A percentile compares a stretch with the other conserved stretches of the same genome.
Evolutionary conservation across 2,329 filamentous ascomycete genomes (phyloP).

Genomic region (Pseudofabraea citricarpa): DNA sequence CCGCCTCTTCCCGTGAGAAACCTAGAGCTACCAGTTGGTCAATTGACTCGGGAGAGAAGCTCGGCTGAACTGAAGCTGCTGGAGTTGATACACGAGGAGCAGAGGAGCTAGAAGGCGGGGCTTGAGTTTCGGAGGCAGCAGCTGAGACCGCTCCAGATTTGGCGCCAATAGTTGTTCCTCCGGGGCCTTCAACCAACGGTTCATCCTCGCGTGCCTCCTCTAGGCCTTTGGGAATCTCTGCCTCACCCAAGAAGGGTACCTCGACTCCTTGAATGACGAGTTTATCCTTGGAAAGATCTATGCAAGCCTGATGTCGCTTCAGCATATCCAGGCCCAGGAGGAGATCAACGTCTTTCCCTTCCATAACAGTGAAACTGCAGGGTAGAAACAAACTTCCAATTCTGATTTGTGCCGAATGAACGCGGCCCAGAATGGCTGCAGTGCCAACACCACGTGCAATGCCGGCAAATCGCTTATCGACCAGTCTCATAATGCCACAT

Average conservation of each 20-base stretch:
- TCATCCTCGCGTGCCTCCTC: slow-evolving; percentile 72
- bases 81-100: slow-evolving; percentile 17
- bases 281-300: slow-evolving; percentile 80
- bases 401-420: slow-evolving; percentile 92
- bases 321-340: slow-evolving; percentile 94
- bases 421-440: slow-evolving; percentile 87
- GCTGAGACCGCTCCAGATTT: slow-evolving; percentile 71
- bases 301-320: slow-evolving; percentile 88
- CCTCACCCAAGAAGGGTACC: slow-evolving; percentile 85
- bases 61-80: slow-evolving; percentile 20
- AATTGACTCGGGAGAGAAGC: slow-evolving; percentile 56
- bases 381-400: slow-evolving; percentile 83
- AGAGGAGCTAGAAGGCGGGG: slow-evolving; percentile 10
- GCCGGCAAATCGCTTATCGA: slow-evolving; percentile 87
- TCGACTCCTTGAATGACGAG: slow-evolving; percentile 85
- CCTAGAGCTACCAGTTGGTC: slow-evolving; percentile 74
- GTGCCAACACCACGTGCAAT: slow-evolving; percentile 93
- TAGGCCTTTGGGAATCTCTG: slow-evolving; percentile 83
- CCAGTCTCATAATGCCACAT: slow-evolving; percentile 93
- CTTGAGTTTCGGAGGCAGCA: slow-evolving; percentile 22
- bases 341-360: slow-evolving; percentile 93
- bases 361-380: slow-evolving; percentile 98
- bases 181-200: slow-evolving; percentile 78
- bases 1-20: slow-evolving; percentile 69
- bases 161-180: slow-evolving; percentile 83